Percentiles rank a stretch among this genome's conserved stretches.
Conservation (phyloP, 345 rosid genomes). For the Populus alba region DNA sequence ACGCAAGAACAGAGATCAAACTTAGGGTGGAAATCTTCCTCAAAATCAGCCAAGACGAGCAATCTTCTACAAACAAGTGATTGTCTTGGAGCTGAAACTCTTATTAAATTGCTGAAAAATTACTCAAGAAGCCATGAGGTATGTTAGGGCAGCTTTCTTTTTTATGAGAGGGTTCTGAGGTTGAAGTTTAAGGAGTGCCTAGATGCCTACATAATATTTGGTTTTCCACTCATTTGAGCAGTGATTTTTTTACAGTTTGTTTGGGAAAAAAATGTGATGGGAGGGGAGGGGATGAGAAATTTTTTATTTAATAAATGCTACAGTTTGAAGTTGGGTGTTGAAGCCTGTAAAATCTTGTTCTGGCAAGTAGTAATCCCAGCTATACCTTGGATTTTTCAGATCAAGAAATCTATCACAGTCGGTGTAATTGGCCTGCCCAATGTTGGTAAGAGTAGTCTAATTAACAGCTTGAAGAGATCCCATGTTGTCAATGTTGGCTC, state of each 20-base stretch:
- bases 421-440: constrained; percentile 92
- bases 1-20: constrained; percentile 91
- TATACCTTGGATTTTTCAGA: constrained; percentile 43
- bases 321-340: too few species aligned
- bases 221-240: too few species aligned
- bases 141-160: not conserved
- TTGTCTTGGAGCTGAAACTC: constrained; percentile 97
- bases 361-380: constrained; percentile 1
- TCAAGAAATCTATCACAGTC: constrained; percentile 86
- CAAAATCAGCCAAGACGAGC: constrained; percentile 65
- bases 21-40: constrained; percentile 84
- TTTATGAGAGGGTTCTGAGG: not conserved
- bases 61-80: constrained; percentile 80
- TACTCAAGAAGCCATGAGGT: constrained; percentile 97
- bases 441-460: constrained; percentile 98
- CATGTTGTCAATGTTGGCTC: constrained; percentile 94
- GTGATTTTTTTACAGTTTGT: too few species aligned
- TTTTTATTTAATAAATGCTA: not conserved
- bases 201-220: too few species aligned
- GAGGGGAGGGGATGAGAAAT: not conserved
- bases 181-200: too few species aligned
- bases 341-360: not conserved
- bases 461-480: constrained; percentile 91
- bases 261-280: too few species aligned
- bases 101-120: constrained; percentile 80